Conservation (phyloP, 108 stramenopile genomes). For the Mediolabrus comicus region DNA sequence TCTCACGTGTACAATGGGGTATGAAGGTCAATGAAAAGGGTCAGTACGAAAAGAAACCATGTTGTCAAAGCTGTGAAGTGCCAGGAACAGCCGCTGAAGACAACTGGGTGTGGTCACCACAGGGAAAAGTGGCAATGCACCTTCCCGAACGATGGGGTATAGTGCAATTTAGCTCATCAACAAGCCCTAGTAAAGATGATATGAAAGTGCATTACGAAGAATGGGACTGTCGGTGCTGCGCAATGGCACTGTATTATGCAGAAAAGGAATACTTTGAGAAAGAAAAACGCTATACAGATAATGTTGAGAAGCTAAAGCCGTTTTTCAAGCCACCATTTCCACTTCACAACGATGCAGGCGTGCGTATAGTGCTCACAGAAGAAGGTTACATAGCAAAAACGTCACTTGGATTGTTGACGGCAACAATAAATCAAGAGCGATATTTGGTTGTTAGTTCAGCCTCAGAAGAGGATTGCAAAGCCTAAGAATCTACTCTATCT, state of each 20-base stretch:
- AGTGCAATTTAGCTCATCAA: conserved; percentile 17
- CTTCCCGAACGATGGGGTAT: conserved; percentile 42
- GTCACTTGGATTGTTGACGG: conserved; percentile 4
- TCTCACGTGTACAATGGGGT: conserved; percentile 50
- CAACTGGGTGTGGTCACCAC: conserved; percentile 42
- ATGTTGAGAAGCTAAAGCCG: conserved; percentile 25
- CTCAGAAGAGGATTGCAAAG: not conserved
- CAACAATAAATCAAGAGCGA: conserved; percentile 43
- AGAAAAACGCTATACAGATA: conserved; percentile 20
- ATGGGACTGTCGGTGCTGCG: conserved; percentile 74
- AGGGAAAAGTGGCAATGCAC: conserved; percentile 43
- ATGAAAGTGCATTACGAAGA: conserved; percentile 26
- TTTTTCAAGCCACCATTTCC: conserved; percentile 20
- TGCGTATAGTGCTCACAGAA: conserved; percentile 9
- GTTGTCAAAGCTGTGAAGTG: conserved; percentile 34
- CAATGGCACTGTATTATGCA: conserved; percentile 87
- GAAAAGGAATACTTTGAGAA: conserved; percentile 43
- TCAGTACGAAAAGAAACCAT: conserved; percentile 33
- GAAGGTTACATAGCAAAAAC: conserved; percentile 29
- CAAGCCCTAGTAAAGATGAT: conserved; percentile 15
- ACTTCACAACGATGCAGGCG: conserved; percentile 18
- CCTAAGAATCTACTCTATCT: no score
- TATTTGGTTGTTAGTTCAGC: conserved; percentile 15
- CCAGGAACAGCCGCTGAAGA: conserved; percentile 35
- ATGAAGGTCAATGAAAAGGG: conserved; percentile 20